Evolutionary conservation across 208 protist species (phyloP).

Genomic region (Eutreptiella sp.): DNA sequence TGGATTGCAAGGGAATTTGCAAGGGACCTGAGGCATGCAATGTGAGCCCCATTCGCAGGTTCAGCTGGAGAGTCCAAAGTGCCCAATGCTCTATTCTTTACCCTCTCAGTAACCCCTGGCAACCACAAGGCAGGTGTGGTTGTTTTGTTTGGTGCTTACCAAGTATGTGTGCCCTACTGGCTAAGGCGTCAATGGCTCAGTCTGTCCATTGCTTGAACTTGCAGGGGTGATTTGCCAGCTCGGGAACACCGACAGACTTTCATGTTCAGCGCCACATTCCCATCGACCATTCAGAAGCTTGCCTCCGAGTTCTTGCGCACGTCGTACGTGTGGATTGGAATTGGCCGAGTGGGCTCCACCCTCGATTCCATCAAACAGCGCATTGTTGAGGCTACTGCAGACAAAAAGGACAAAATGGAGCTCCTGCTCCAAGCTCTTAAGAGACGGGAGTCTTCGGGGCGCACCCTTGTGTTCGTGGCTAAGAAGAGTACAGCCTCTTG

Average conservation of each 20-base stretch:
- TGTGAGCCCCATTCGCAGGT: too few relatives aligned
- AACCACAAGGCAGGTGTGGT: too few relatives aligned
- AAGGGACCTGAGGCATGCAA: too few relatives aligned
- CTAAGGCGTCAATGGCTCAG: too few relatives aligned
- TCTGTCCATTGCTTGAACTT: too few relatives aligned
- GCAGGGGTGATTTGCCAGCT: conserved; percentile 85
- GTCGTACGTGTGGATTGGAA: conserved; percentile 91
- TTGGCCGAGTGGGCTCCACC: conserved; percentile 95
- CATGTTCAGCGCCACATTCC: conserved; percentile 99
- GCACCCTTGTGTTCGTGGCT: conserved; percentile 94
- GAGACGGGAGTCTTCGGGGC: conserved; percentile 53
- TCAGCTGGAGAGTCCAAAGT: too few relatives aligned
- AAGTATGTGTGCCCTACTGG: too few relatives aligned
- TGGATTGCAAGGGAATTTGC: too few relatives aligned
- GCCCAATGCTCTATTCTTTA: too few relatives aligned
- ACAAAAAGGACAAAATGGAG: conserved; percentile 57
- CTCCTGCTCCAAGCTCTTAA: conserved; percentile 38
- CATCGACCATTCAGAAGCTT: conserved; percentile 94
- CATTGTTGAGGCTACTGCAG: conserved; percentile 77
- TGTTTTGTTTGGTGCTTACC: too few relatives aligned
- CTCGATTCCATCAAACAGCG: conserved; percentile 93
- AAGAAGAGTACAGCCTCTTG: conserved; percentile 94
- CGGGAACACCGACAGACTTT: conserved; percentile 95
- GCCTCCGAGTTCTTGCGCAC: conserved; percentile 90
- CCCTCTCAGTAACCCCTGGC: too few relatives aligned